Evolutionary conservation across 768 basidiomycete genomes (phyloP).

Genomic region (Kwoniella dendrophila): DNA sequence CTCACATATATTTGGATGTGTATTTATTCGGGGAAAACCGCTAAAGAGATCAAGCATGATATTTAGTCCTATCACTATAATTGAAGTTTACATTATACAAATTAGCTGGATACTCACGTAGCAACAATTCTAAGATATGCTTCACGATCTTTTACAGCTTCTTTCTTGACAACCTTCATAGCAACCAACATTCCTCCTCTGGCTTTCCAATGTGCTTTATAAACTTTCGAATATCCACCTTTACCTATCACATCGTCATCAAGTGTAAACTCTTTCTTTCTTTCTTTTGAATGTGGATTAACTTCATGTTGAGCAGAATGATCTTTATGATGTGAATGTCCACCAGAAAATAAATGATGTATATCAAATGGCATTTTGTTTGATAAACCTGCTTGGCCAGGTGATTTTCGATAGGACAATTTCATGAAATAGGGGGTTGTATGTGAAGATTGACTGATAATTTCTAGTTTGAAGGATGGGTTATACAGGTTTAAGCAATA

Average conservation of each 20-base stretch:
- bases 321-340: not conserved
- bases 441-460: too few relatives aligned
- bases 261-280: constrained; percentile 21
- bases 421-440: too few relatives aligned
- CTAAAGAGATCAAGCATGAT: constrained; percentile 5
- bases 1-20: constrained; percentile 38
- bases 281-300: constrained; percentile 6
- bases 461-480: too few relatives aligned
- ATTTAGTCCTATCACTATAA: not conserved
- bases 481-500: too few relatives aligned
- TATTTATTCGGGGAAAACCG: constrained; percentile 30
- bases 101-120: constrained; percentile 8
- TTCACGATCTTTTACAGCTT: constrained; percentile 33
- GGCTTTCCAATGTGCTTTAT: constrained; percentile 25
- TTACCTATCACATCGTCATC: constrained; percentile 5
- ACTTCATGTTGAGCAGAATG: not conserved
- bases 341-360: not conserved
- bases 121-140: constrained; percentile 33
- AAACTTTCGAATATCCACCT: constrained; percentile 19
- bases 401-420: too few relatives aligned
- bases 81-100: not conserved
- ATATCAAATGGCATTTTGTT: constrained; percentile 7
- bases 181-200: constrained; percentile 22
- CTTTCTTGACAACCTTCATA: constrained; percentile 39
- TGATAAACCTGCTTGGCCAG: too few relatives aligned